Base-by-base conservation (phyloP, 75 land plant genomes). In the Isoetes taiwanensis region DNA sequence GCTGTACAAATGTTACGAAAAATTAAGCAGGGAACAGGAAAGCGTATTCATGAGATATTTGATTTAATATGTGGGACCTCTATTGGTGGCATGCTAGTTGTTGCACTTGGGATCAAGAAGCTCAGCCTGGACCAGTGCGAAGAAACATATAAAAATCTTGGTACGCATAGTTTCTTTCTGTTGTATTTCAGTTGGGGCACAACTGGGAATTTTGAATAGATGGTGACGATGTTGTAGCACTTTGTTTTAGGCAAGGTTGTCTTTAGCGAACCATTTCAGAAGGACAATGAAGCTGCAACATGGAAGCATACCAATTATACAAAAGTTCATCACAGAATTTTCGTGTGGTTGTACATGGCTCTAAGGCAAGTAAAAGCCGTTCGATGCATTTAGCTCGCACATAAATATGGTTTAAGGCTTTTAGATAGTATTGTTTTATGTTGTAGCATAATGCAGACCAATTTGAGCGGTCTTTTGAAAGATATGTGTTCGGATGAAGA, bases 31-130 rank as follows among this genome's bases (percentile, higher is more conserved):
- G 50, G 50, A 46, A 46, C 50, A 6, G 50, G 50, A 19, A 46
- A 46, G 16, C 50, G 50, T 5, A 46, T 46, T 46, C 50, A 46
- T 46, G 50, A 46, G 50, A 46, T 46, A n/a, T 46, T 46, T 46
- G 50, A 46, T 46, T 23, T 46, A 6, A 46, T 46, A 46, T 46
- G 50, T 46, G 50, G 50, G 5, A 46, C 50, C 6, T 46, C 50
- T 5, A 46, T 23, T 6, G 50, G 50, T 8, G 50, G 50, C 5
- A 46, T 46, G 50, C 16, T 46, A 6, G 50, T 23, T n/a, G 16
- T 46, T 46, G 50, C 50, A 19, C 50, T 46, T 16, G 50, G 12
- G 16, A 46, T 46, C 16, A 46, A 46, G 16, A 19, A 46, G n/a
- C 23, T 46, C n/a, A 46, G 50, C 50, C 50, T 46, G 16, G 50